phyloP scores from a whole-genome alignment of 1,284 basidiomycete genomes.

The Trichosporon inkin region DNA sequence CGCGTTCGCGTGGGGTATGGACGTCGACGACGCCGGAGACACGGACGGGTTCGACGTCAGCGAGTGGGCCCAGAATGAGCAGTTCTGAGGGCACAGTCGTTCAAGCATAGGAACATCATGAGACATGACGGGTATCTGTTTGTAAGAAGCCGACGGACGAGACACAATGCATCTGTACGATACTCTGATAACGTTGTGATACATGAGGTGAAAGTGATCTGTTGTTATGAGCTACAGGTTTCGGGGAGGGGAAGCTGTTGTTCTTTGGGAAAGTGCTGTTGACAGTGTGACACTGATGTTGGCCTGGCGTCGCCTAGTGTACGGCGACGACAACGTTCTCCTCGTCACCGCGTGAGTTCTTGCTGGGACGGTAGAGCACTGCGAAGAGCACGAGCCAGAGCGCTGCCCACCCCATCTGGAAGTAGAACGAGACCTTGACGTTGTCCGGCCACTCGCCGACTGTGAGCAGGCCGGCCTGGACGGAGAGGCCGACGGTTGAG shows the following conservation, averaged over 20 bases:
- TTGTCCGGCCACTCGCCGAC: constrained; percentile 36
- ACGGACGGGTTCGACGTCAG: constrained; percentile 42
- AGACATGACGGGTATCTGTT: background rate
- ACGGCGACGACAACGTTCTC: background rate
- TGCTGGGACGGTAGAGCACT: constrained; percentile 34
- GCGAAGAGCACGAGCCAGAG: constrained; percentile 37
- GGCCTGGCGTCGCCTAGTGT: background rate
- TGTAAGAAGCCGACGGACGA: background rate
- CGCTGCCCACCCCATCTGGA: constrained; percentile 41
- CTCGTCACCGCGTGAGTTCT: constrained; percentile 8
- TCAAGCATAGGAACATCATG: background rate
- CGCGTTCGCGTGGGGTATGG: constrained; percentile 32
- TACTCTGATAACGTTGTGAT: background rate
- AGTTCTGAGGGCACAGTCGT: constrained; percentile 25
- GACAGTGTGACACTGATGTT: too few species aligned
- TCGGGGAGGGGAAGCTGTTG: too few species aligned
- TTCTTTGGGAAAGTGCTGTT: background rate
- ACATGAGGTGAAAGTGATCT: background rate
- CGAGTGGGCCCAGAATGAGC: constrained; percentile 37
- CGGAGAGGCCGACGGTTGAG: constrained; percentile 37
- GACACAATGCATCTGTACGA: constrained; percentile 1
- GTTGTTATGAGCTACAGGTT: background rate
- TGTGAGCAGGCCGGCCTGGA: constrained; percentile 45
- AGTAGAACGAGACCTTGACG: constrained; percentile 36
- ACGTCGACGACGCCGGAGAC: constrained; percentile 30